These are phyloP conservation scores for Podaxis sp. DNA, from an alignment of 768 basidiomycete species.

Conservation along the genomic window DNA sequence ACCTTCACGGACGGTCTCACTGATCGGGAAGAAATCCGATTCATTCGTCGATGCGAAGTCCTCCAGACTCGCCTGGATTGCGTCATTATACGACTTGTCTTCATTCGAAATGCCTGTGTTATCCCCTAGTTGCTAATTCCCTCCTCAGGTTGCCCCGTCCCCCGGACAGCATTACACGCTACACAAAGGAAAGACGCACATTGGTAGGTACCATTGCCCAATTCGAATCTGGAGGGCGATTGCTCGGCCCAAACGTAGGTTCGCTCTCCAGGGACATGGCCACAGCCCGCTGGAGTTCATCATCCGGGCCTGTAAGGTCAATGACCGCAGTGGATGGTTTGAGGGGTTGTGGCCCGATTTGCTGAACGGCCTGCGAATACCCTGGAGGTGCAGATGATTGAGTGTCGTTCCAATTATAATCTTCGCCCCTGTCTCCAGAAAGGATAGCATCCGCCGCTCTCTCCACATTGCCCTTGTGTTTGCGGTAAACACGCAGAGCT, in stretches of 20 bases:
- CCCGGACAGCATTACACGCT: slow-evolving; percentile 1
- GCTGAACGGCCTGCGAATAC: slow-evolving; percentile 21
- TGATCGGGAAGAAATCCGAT: slow-evolving; percentile 48
- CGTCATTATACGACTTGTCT: slow-evolving; percentile 63
- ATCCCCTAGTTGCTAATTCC: slow-evolving; percentile 27
- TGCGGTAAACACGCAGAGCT: slow-evolving; percentile 55
- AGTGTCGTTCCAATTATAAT: slow-evolving; percentile 16
- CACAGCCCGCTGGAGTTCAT: slow-evolving; percentile 18
- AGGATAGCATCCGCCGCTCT: slow-evolving; percentile 56
- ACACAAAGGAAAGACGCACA: slow-evolving; percentile 33
- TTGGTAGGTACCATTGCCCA: slow-evolving; percentile 74
- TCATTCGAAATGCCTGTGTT: slow-evolving; percentile 42
- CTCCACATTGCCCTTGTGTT: slow-evolving; percentile 56
- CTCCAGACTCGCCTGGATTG: slow-evolving; percentile 69
- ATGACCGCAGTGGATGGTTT: slow-evolving; percentile 38
- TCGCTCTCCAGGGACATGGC: slow-evolving; percentile 34
- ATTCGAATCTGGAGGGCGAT: slow-evolving; percentile 58
- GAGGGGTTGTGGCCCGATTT: slow-evolving; percentile 21
- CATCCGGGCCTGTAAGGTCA: slow-evolving; percentile 47
- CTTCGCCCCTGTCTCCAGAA: slow-evolving; percentile 47
- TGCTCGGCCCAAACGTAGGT: slow-evolving; percentile 54
- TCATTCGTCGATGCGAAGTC: slow-evolving; percentile 46
- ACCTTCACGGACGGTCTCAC: slow-evolving; percentile 52
- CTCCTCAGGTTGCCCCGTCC: slow-evolving; percentile 13
- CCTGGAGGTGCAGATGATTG: slow-evolving; percentile 18